phyloP scores from a whole-genome alignment of 2,329 filamentous ascomycete genomes.

The Colletotrichum orbiculare region DNA sequence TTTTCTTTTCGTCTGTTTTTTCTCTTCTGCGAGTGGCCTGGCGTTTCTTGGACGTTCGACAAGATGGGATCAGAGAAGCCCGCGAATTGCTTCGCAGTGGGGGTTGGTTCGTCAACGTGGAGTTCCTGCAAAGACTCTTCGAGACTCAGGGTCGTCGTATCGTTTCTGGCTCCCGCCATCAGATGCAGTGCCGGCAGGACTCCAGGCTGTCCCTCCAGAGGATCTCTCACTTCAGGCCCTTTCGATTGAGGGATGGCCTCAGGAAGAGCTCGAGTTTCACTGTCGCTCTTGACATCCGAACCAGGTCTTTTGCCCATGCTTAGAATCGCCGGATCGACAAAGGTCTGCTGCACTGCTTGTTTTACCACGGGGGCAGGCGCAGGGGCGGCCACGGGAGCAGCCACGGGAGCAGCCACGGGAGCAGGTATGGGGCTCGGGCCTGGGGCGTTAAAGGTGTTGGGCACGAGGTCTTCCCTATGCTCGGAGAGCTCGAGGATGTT shows the following conservation, averaged over 20 bases:
- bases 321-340: slow-evolving; percentile 86
- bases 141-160: slow-evolving; percentile 25
- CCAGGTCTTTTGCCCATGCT: slow-evolving; percentile 67
- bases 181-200: slow-evolving; percentile 35
- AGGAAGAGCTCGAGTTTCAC: slow-evolving; percentile 33
- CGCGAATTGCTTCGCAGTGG: slow-evolving; percentile 36
- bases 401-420: slow-evolving; percentile 41
- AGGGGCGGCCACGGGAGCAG: slow-evolving; percentile 41
- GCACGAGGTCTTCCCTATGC: slow-evolving; percentile 45
- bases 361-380: slow-evolving; percentile 42
- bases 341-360: slow-evolving; percentile 54
- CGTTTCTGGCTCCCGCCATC: slow-evolving; percentile 6
- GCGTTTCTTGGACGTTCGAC: slow-evolving; percentile 30
- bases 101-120: slow-evolving; percentile 39
- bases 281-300: slow-evolving; percentile 40
- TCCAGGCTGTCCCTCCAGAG: slow-evolving; percentile 40
- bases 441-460: slow-evolving; percentile 44
- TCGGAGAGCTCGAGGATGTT: slow-evolving; percentile 60
- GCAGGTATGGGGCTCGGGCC: slow-evolving; percentile 41
- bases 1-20: slow-evolving; percentile 41
- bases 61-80: neutral
- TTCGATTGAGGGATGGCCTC: slow-evolving; percentile 41
- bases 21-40: slow-evolving; percentile 42
- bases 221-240: slow-evolving; percentile 46
- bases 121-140: slow-evolving; percentile 40